Base-by-base conservation (phyloP, 805 yeast genomes). In the Suhomyces tanzawaensis region DNA sequence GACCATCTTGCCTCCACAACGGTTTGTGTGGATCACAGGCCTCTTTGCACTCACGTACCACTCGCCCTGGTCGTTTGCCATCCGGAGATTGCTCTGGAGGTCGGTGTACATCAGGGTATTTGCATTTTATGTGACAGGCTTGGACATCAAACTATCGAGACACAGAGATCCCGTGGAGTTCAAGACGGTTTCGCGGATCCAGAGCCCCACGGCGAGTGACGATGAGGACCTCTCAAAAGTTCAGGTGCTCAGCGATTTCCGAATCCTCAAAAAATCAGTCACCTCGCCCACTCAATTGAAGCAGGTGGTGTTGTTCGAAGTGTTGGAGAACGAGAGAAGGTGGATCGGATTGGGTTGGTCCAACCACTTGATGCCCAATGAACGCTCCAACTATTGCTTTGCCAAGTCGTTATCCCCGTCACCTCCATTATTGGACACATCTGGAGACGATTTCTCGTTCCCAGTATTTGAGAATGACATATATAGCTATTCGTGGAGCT, bases 321-420 rank as follows among this genome's bases (percentile, higher is more conserved):
- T 79, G 1, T 51, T 73, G 26, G 81, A 80, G 47, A 74, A 79
- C 46, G 79, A 80, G 51, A 62, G 86, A 47, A 59, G 83, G 32
- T 78, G 84, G 82, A 24, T 79, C 3, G 83, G 81, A 0, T 42
- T 79, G 13, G 85, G 84, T 5, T 79, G 84, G 84, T 57, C 72
- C 26, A 64, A 67, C 34, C 58, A 62, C 13, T 51, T 77, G 25
- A 48, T 77, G 3, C 83, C 84, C 2, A 62, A 66, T 39, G 85
- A 79, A 43, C 48, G 83, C 18, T 49, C 76, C 1, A 60, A 66
- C 14, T 79, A 60, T 47, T 75, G 81, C 29, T 69, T 66, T 41
- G 71, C 60, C 19, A 54, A 64, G 11, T 59, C 69, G 27, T 46
- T 57, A 45, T 39, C 44, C 9, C 45, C 54, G 2, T 55, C 67